A percentile compares a stretch with the other conserved stretches of the same genome.
Evolutionary conservation across 148 eudicot species (phyloP).

Genomic region (Mesembryanthemum crystallinum): DNA sequence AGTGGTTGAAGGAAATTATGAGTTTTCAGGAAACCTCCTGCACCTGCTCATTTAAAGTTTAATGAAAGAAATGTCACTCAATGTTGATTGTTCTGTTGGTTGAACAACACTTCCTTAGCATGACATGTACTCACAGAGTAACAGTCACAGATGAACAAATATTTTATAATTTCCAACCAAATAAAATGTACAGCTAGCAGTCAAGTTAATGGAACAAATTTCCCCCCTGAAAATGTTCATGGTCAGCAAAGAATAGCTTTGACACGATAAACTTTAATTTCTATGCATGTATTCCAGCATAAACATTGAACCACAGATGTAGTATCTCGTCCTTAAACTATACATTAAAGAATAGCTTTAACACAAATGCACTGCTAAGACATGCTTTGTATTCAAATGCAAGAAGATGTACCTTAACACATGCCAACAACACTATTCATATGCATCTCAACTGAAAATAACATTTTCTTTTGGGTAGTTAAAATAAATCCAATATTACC

Average conservation of each 20-base stretch:
- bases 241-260: no score
- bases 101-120: not conserved
- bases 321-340: no score
- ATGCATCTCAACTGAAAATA: slow-evolving; percentile 3
- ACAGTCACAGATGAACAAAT: not conserved
- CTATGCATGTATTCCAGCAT: no score
- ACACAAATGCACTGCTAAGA: no score
- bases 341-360: no score
- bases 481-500: not conserved
- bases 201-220: not conserved
- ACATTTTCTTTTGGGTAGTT: not conserved
- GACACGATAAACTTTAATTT: no score
- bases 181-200: not conserved
- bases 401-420: not conserved
- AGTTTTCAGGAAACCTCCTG: slow-evolving; percentile 66
- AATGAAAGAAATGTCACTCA: not conserved
- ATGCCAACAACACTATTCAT: not conserved
- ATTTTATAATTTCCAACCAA: not conserved
- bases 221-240: no score
- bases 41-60: slow-evolving; percentile 33
- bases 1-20: slow-evolving; percentile 89
- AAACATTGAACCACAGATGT: no score
- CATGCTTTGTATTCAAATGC: not conserved
- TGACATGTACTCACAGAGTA: not conserved
- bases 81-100: not conserved